Evolutionary conservation across 257 asterid species (phyloP).

Genomic region (Galeopsis tetrahit): DNA sequence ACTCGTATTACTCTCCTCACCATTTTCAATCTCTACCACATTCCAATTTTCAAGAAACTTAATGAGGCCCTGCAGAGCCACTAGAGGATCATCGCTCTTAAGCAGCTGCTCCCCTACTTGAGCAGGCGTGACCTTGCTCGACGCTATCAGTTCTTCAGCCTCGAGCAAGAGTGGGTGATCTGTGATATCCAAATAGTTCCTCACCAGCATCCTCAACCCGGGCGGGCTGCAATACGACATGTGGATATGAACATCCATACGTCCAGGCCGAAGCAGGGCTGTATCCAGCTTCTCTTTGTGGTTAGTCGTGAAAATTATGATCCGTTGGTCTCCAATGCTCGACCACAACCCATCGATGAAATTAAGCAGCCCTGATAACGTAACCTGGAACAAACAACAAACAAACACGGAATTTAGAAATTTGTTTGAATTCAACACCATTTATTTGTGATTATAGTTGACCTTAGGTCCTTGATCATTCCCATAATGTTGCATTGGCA

Average conservation of each 20-base stretch:
- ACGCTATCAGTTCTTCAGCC: slow-evolving; percentile 38
- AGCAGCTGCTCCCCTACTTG: slow-evolving; percentile 60
- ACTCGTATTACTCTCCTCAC: not conserved
- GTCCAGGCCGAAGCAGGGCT: slow-evolving; percentile 61
- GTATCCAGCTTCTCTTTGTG: slow-evolving; percentile 60
- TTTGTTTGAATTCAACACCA: not conserved
- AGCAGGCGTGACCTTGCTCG: slow-evolving; percentile 58
- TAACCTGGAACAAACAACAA: slow-evolving; percentile 44
- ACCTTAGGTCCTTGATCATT: slow-evolving; percentile 35
- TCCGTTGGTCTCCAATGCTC: slow-evolving; percentile 66
- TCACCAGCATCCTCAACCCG: slow-evolving; percentile 45
- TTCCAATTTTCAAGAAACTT: slow-evolving; percentile 38
- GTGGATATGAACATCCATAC: slow-evolving; percentile 69
- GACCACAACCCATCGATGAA: slow-evolving; percentile 76
- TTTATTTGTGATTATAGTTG: too few species aligned
- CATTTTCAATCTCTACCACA: not conserved
- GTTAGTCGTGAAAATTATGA: slow-evolving; percentile 65
- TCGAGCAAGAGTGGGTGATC: slow-evolving; percentile 37
- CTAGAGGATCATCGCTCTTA: slow-evolving; percentile 38
- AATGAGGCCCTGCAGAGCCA: slow-evolving; percentile 46
- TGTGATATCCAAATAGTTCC: slow-evolving; percentile 42
- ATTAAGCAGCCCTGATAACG: slow-evolving; percentile 66
- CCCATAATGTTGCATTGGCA: not conserved
- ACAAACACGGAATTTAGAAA: not conserved
- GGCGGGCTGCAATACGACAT: slow-evolving; percentile 59